Evolutionary conservation across 2,329 filamentous ascomycete genomes (phyloP).

Genomic region (Daldinia sp.): DNA sequence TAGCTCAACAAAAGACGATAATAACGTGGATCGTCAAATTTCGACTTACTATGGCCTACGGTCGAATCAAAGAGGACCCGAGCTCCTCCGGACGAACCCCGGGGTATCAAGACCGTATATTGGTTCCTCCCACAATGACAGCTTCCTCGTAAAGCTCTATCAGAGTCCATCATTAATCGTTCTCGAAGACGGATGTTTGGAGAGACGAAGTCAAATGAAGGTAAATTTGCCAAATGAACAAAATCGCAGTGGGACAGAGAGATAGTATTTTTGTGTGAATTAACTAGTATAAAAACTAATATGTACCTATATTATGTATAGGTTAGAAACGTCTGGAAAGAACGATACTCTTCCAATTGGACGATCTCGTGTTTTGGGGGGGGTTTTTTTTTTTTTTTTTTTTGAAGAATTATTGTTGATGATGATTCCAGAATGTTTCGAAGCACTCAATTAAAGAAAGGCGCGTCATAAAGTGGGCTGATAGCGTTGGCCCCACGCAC

Average conservation of each 20-base stretch:
- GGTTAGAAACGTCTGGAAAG: neutral
- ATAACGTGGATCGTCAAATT: neutral
- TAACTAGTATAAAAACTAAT: neutral
- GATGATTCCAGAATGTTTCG: constrained; percentile 12
- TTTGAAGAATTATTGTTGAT: constrained; percentile 6
- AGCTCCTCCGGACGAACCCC: constrained; percentile 62
- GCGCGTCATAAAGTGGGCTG: constrained; percentile 27
- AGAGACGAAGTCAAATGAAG: neutral
- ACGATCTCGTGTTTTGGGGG: constrained; percentile 14
- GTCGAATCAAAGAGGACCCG: constrained; percentile 80
- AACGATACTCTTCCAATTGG: constrained; percentile 10
- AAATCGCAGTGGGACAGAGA: neutral
- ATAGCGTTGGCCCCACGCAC: constrained; percentile 19
- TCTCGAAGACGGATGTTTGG: neutral
- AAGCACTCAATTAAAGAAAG: constrained; percentile 10
- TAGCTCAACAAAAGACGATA: neutral
- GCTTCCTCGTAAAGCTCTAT: constrained; percentile 71
- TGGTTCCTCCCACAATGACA: constrained; percentile 88
- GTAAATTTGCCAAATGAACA: neutral
- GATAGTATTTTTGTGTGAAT: neutral
- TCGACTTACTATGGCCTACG: constrained; percentile 72
- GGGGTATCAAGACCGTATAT: constrained; percentile 77
- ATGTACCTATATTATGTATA: constrained; percentile 3
- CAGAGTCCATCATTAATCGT: constrained; percentile 54
- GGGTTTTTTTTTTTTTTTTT: too few relatives aligned